These are phyloP conservation scores for Moniliella sp. DNA, from an alignment of 1,284 basidiomycete species.

Conservation along the genomic window DNA sequence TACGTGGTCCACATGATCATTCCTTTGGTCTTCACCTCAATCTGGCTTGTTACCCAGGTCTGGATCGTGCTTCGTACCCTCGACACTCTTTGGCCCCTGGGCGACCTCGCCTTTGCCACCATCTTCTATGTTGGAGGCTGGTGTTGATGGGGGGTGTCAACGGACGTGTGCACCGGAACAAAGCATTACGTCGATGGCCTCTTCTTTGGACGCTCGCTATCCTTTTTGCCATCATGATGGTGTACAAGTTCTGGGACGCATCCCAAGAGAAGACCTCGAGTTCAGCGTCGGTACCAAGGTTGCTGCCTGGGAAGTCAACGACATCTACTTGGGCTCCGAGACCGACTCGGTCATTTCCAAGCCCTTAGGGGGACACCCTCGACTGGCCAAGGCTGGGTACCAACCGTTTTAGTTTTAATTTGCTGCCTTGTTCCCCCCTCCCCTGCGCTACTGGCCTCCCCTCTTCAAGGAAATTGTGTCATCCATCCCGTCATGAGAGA, in stretches of 20 bases:
- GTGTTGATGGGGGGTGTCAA: slow-evolving; percentile 75
- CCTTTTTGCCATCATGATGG: slow-evolving; percentile 94
- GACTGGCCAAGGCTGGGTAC: too few species aligned
- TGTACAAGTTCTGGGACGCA: slow-evolving; percentile 90
- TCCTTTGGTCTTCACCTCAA: slow-evolving; percentile 65
- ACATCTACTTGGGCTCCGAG: too few species aligned
- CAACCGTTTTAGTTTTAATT: too few species aligned
- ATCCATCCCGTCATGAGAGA: too few species aligned
- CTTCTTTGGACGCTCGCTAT: slow-evolving; percentile 91
- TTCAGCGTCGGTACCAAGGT: slow-evolving; percentile 94
- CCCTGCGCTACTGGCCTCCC: too few species aligned
- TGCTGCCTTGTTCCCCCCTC: too few species aligned
- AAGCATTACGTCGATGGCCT: slow-evolving; percentile 78
- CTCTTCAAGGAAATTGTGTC: too few species aligned
- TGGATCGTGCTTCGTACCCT: slow-evolving; percentile 85
- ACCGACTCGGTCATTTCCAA: too few species aligned
- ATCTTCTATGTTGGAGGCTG: slow-evolving; percentile 39
- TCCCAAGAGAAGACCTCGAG: slow-evolving; percentile 89
- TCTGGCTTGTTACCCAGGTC: slow-evolving; percentile 78
- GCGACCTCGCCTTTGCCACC: slow-evolving; percentile 73
- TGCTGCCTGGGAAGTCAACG: slow-evolving; percentile 87
- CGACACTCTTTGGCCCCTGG: slow-evolving; percentile 92
- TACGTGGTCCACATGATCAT: slow-evolving; percentile 90
- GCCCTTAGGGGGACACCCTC: too few species aligned
- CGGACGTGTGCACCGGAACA: slow-evolving; percentile 78